Percentiles rank a stretch among this genome's conserved stretches.
Conservation (phyloP, 768 basidiomycete genomes). For the Chiua virens region DNA sequence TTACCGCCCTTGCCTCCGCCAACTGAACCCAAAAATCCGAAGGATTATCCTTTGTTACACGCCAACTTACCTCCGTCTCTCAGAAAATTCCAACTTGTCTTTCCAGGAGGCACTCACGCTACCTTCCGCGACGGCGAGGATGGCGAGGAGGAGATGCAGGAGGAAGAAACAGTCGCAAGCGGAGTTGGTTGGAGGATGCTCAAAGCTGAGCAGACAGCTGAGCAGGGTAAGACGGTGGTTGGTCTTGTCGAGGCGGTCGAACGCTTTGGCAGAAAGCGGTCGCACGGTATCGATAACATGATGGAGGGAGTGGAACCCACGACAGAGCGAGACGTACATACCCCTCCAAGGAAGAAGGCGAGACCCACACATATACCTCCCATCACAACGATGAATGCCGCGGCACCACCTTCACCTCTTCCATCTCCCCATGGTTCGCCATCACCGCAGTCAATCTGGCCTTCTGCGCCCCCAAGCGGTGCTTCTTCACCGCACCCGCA, state of each 20-base stretch:
- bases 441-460: slow-evolving; percentile 72
- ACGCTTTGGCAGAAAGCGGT: slow-evolving; percentile 67
- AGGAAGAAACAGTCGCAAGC: slow-evolving; percentile 63
- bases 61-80: slow-evolving; percentile 72
- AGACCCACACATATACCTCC: slow-evolving; percentile 58
- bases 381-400: slow-evolving; percentile 65
- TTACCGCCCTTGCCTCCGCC: slow-evolving; percentile 74
- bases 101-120: slow-evolving; percentile 78
- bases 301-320: slow-evolving; percentile 77
- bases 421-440: slow-evolving; percentile 87
- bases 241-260: slow-evolving; percentile 80
- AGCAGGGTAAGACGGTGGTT: slow-evolving; percentile 47
- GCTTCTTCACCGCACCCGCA: slow-evolving; percentile 68
- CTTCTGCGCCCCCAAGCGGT: slow-evolving; percentile 79
- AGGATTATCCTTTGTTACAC: slow-evolving; percentile 76
- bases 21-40: slow-evolving; percentile 70
- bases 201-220: slow-evolving; percentile 58
- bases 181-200: slow-evolving; percentile 79
- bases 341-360: slow-evolving; percentile 74
- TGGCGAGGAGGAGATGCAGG: slow-evolving; percentile 65
- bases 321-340: slow-evolving; percentile 42
- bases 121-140: slow-evolving; percentile 73
- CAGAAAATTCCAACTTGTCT: slow-evolving; percentile 73
- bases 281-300: slow-evolving; percentile 51
- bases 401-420: slow-evolving; percentile 80